A percentile compares a stretch with the other conserved stretches of the same genome.
phyloP scores from a whole-genome alignment of 352 stramenopile species.

The Phytopythium mirpurense region DNA sequence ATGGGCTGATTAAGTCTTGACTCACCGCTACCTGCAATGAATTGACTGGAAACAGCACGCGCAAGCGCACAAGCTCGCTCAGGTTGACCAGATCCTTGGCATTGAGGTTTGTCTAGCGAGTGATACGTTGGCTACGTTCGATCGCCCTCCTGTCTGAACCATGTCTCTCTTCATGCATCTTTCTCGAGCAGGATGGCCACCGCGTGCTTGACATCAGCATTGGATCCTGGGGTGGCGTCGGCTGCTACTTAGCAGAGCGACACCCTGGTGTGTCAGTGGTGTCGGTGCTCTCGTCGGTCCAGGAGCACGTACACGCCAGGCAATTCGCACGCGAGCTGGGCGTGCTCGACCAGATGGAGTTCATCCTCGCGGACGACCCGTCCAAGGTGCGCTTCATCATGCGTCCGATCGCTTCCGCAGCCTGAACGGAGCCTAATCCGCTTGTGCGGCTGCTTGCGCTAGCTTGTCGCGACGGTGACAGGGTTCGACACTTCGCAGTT shows the following conservation, averaged over 20 bases:
- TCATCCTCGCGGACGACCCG: constrained; percentile 58
- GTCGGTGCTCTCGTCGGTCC: constrained; percentile 46
- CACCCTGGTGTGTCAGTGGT: constrained; percentile 42
- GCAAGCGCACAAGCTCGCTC: constrained; percentile 62
- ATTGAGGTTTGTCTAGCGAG: constrained; percentile 33
- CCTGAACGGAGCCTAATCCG: background rate
- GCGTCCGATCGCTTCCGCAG: background rate
- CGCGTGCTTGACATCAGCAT: constrained; percentile 80
- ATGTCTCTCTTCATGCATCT: background rate
- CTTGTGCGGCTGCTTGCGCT: background rate
- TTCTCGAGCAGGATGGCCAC: constrained; percentile 29
- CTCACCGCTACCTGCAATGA: no score
- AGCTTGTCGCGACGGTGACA: constrained; percentile 53
- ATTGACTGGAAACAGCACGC: constrained; percentile 26
- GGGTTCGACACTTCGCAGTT: constrained; percentile 58
- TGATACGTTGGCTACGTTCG: background rate
- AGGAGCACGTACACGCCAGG: constrained; percentile 52
- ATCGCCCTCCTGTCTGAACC: background rate
- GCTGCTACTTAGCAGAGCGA: constrained; percentile 62
- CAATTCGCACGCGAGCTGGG: constrained; percentile 57
- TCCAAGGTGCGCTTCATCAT: constrained; percentile 27
- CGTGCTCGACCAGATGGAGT: constrained; percentile 60
- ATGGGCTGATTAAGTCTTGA: no score
- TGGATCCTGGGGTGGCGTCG: constrained; percentile 76
- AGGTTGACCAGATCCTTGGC: constrained; percentile 51